A percentile compares a stretch with the other conserved stretches of the same genome.
Conservation (phyloP, 495 filamentous ascomycete genomes). For the Tricharina praecox region DNA sequence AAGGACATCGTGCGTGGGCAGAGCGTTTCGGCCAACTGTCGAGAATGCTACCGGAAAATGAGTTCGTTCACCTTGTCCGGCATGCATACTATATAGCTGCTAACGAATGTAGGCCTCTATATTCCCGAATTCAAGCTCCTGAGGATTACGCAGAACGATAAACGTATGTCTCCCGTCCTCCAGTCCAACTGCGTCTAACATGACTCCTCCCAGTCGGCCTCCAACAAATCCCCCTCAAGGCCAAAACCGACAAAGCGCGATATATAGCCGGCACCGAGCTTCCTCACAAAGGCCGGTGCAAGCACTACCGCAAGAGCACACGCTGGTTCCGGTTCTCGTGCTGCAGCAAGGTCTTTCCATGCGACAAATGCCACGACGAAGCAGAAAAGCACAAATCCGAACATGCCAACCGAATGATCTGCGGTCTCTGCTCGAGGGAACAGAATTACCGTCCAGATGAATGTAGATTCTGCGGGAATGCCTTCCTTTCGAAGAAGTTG, state of each 20-base stretch:
- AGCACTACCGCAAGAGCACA: conserved; percentile 55
- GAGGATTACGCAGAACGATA: conserved; percentile 40
- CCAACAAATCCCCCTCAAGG: conserved; percentile 37
- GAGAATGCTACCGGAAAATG: conserved; percentile 70
- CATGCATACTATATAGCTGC: no score
- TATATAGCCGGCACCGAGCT: conserved; percentile 66
- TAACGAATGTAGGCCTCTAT: conserved; percentile 37
- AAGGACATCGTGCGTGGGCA: conserved; percentile 55
- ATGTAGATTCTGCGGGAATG: conserved; percentile 59
- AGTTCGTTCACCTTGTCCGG: conserved; percentile 30
- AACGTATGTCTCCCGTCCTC: conserved; percentile 2
- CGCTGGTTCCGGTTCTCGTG: conserved; percentile 69
- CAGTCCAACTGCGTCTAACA: neutral
- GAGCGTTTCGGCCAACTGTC: conserved; percentile 57
- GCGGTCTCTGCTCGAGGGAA: conserved; percentile 66
- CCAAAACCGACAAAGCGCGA: conserved; percentile 49
- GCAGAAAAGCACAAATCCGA: conserved; percentile 57
- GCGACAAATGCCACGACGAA: conserved; percentile 72
- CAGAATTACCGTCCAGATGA: conserved; percentile 68
- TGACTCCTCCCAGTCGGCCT: conserved; percentile 18
- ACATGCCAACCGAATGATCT: conserved; percentile 80
- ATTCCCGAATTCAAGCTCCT: conserved; percentile 72
- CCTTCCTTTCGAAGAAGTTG: conserved; percentile 44
- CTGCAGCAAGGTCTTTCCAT: conserved; percentile 43
- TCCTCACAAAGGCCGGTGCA: conserved; percentile 55